Conservation (phyloP, 768 basidiomycete genomes). For the Amanita muscaria region DNA sequence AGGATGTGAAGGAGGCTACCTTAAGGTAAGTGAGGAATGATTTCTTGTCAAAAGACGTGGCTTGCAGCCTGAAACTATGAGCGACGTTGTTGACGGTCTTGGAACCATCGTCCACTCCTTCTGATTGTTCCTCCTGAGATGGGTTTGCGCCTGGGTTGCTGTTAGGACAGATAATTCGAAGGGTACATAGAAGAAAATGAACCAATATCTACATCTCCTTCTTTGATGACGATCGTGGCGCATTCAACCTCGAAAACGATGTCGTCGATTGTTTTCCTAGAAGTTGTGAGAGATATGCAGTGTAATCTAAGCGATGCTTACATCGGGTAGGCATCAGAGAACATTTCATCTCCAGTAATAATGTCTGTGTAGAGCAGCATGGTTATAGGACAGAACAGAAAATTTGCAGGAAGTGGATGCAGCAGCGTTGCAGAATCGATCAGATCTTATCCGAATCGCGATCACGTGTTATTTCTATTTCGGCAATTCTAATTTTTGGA, state of each 20-base stretch:
- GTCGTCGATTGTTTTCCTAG: slow-evolving; percentile 68
- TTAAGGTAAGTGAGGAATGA: slow-evolving; percentile 76
- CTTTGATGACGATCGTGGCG: slow-evolving; percentile 54
- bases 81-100: slow-evolving; percentile 79
- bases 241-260: slow-evolving; percentile 88
- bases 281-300: slow-evolving; percentile 2
- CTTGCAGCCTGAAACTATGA: slow-evolving; percentile 83
- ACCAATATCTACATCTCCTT: slow-evolving; percentile 89
- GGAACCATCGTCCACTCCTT: slow-evolving; percentile 75
- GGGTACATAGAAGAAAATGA: slow-evolving; percentile 13
- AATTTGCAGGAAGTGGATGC: too few species aligned
- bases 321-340: slow-evolving; percentile 89
- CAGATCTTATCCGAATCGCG: slow-evolving; percentile 26
- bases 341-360: slow-evolving; percentile 80
- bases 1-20: slow-evolving; percentile 26
- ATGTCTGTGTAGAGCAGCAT: slow-evolving; percentile 76
- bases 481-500: slow-evolving; percentile 14
- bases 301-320: slow-evolving; percentile 28
- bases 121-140: slow-evolving; percentile 80
- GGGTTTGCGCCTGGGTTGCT: slow-evolving; percentile 72
- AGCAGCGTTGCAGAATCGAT: too few species aligned
- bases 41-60: slow-evolving; percentile 86
- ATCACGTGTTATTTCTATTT: slow-evolving; percentile 15
- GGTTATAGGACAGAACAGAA: slow-evolving; percentile 16
- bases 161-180: neutral